Base-by-base conservation (phyloP, 805 yeast species). In the Sugiyamaella boreocaroliniensis region DNA sequence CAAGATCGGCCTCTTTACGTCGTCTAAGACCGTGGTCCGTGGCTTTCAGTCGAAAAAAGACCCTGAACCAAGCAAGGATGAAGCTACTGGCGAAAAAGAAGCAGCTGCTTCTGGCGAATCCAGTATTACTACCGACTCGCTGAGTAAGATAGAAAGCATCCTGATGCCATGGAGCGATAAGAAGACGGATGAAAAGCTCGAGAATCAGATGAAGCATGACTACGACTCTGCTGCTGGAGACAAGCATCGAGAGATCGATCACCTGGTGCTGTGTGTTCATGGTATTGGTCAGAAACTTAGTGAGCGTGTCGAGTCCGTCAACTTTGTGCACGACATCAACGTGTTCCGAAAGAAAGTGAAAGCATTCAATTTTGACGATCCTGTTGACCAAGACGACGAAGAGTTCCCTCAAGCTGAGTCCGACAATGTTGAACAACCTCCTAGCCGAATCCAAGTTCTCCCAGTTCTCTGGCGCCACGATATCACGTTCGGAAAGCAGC, bases 201-300 rank as follows among this genome's bases (percentile, higher is more conserved):
- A 60, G 42, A 51, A 53, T 11, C 62, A 63, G 50, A 64, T 64
- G 64, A 63, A 58, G 29, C 46, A 59, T 15, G 69, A 66, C 43
- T 63, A 66, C 43, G 48, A 48, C 29, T 50, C 37, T 9, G 47
- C 48, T 34, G n/a, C 37, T 11, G 37, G n/a, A 4, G 54, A 54
- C 12, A 40, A 47, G 32, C 29, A 19, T 12, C 32, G 5, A 47
- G 40, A 40, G 80, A 67, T 80, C 20, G 82, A 82, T 37, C 88
- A 83, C 62, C 70, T 92, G 56, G 80, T 90, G 1, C 72, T 92
- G n/a, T 89, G 97, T 64, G 79, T 92, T 29, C 99, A 92, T 70
- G 99, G 99, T 0, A 87, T 92, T 55, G 99, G 98, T 1, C 99
- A 92, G 68, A 79, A 83, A 15, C 71, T 93, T 49, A 95, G 96